Evolutionary conservation across 2,329 filamentous ascomycete genomes (phyloP), one percentile per base, ranked within the genome.

Genomic region (Septoria linicola): DNA sequence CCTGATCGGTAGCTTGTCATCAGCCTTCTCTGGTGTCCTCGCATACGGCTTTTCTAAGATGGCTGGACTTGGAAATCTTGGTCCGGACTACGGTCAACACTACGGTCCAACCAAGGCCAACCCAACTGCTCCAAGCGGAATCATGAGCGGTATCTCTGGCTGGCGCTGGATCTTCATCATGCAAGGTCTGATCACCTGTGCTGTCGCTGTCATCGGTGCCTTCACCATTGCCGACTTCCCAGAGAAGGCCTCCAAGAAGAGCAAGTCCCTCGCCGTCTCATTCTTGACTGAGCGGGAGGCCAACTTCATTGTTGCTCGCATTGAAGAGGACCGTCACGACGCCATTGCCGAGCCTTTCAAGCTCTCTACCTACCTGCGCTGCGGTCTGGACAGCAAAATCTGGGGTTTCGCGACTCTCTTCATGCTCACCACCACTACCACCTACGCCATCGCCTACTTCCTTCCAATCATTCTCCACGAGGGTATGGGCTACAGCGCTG

Each of bases 311-410:
- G 72, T 81, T 47, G 70, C 73, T 8, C 72, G 75, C 8, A 74
- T 82, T 19, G 72, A 80, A 39, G 68, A 69, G 21, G 80, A 82
- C 54, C 75, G 80, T 16, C 70, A 73, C 13, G 80, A 82, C 60
- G 76, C 73, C 2, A 69, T 72, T 6, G 58, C 70, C 0, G 73
- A 79, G 58, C 66, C 72, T 0, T 82, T 80, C 65, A 70, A 66
- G 5, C 16, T 78, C 0, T 65, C 59, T 11, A 59, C 53, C 11
- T 68, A 68, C 55, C 44, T 68, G 21, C 49, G 57, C 16, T 59
- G 62, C 19, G 76, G 69, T 2, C 50, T 68, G 1, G 79, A 82
- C 54, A 59, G 72, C 50, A 81, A 81, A 59, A 71, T 81, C 43
- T 81, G 79, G 77, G 74, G 67, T 1, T 81, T 79, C 50, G 78